phyloP scores from a whole-genome alignment of 1,284 basidiomycete genomes.

The Schizopora paradoxa region DNA sequence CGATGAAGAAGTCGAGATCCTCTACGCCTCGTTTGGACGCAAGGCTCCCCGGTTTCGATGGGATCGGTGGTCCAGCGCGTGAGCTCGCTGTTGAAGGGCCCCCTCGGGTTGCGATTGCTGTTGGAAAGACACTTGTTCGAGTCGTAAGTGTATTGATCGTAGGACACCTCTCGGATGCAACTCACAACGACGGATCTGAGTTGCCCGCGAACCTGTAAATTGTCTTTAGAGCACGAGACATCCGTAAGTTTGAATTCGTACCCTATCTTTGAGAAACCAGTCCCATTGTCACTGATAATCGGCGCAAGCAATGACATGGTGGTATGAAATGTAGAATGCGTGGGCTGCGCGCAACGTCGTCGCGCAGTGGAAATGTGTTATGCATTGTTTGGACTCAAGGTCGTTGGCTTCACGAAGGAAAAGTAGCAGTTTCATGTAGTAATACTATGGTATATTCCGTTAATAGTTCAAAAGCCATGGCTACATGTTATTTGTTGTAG shows the following conservation, averaged over 20 bases:
- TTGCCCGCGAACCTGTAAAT: conserved; percentile 90
- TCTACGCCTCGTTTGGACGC: conserved; percentile 97
- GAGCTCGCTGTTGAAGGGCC: conserved; percentile 52
- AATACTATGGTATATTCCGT: too few species aligned
- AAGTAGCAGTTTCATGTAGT: too few species aligned
- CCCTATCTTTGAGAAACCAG: conserved; percentile 97
- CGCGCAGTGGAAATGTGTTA: too few species aligned
- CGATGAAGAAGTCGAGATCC: conserved; percentile 99
- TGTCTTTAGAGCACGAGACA: conserved; percentile 11
- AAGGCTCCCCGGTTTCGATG: conserved; percentile 85
- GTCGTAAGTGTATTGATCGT: conserved; percentile 3
- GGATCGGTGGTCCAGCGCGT: conserved; percentile 65
- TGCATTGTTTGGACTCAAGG: too few species aligned
- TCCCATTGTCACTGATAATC: conserved; percentile 97
- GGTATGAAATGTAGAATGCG: neutral
- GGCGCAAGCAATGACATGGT: conserved; percentile 78
- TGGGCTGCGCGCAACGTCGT: too few species aligned
- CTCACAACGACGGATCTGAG: conserved; percentile 95
- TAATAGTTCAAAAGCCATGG: too few species aligned
- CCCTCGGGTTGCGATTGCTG: conserved; percentile 87
- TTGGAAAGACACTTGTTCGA: conserved; percentile 79
- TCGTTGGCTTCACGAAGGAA: too few species aligned
- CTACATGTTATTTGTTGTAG: too few species aligned
- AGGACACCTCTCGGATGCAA: conserved; percentile 21
- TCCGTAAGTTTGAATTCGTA: conserved; percentile 34